These are phyloP conservation scores for Inga laurina DNA, from an alignment of 306 rosid species.

Conservation along the genomic window DNA sequence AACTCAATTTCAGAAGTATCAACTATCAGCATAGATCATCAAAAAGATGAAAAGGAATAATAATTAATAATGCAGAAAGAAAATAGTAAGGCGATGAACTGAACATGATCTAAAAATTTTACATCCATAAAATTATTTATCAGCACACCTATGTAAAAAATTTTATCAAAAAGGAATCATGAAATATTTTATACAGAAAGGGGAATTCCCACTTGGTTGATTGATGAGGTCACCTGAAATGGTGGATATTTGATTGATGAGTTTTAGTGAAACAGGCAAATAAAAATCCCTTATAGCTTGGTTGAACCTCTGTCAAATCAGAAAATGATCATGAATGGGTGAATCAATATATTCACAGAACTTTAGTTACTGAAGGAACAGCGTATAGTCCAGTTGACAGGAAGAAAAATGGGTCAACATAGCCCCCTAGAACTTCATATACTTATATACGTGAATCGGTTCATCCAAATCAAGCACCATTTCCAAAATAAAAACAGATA, in stretches of 20 bases:
- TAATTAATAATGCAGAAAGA: not conserved
- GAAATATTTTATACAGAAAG: not conserved
- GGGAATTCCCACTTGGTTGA: not conserved
- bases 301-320: not conserved
- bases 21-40: not conserved
- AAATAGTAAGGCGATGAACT: not conserved
- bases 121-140: not conserved
- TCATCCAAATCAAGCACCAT: not conserved
- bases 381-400: not conserved
- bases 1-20: not conserved
- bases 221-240: not conserved
- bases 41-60: not conserved
- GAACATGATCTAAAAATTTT: not conserved
- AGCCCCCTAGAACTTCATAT: not conserved
- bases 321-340: not conserved
- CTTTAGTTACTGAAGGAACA: not conserved
- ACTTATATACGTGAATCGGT: not conserved
- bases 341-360: not conserved
- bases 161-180: not conserved
- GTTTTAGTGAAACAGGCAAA: not conserved
- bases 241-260: not conserved
- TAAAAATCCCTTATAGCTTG: not conserved
- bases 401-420: not conserved
- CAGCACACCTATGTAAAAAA: not conserved
- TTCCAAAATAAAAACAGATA: not conserved